phyloP scores from a whole-genome alignment of 768 basidiomycete genomes.

The Leucogyrophana mollusca region DNA sequence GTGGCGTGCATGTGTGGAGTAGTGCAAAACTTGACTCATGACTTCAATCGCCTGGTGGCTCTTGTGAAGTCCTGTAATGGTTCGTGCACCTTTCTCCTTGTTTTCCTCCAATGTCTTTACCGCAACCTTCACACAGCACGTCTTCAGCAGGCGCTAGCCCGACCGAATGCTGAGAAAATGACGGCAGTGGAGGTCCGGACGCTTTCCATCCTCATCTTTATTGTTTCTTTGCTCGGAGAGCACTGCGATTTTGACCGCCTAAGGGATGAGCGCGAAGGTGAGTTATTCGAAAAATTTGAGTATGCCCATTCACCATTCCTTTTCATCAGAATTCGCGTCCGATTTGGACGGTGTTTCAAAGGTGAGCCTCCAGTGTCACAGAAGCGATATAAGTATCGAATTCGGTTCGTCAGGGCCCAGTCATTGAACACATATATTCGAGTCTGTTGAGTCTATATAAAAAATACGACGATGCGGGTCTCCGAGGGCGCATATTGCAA shows the following conservation, averaged over 20 bases:
- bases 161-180: constrained; percentile 40
- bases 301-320: constrained; percentile 3
- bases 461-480: constrained; percentile 53
- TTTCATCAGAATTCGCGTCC: constrained; percentile 43
- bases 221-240: constrained; percentile 83
- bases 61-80: constrained; percentile 86
- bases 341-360: constrained; percentile 61
- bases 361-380: constrained; percentile 28
- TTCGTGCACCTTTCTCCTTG: constrained; percentile 29
- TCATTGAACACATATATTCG: constrained; percentile 82
- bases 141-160: constrained; percentile 54
- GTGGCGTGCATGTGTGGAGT: constrained; percentile 91
- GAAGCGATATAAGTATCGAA: background rate
- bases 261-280: constrained; percentile 59
- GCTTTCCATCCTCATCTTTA: constrained; percentile 74
- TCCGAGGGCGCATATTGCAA: constrained; percentile 75
- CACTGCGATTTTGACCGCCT: constrained; percentile 86
- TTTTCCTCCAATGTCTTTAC: constrained; percentile 5
- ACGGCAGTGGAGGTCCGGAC: constrained; percentile 49
- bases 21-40: constrained; percentile 82
- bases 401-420: constrained; percentile 50
- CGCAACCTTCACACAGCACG: constrained; percentile 43
- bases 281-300: constrained; percentile 17
- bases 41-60: constrained; percentile 73
- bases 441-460: constrained; percentile 71